A percentile compares a stretch with the other conserved stretches of the same genome.
Conservation (phyloP, 2,329 filamentous ascomycete species). For the Magnaporthiopsis poae region DNA sequence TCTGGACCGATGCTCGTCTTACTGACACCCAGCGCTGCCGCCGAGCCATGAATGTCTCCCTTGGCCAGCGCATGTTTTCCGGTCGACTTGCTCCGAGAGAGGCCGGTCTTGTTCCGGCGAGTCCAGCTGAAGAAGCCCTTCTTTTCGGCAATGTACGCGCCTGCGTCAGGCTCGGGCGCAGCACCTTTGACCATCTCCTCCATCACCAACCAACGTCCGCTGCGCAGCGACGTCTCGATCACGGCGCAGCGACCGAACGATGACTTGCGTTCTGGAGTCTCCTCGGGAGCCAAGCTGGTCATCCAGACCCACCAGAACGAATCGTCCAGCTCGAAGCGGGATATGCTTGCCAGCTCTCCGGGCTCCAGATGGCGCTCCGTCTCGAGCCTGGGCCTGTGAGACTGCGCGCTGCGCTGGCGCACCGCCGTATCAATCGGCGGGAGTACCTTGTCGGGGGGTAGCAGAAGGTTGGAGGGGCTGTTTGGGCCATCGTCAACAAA, state of each 20-base stretch:
- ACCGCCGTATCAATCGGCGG: slow-evolving; percentile 68
- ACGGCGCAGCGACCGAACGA: slow-evolving; percentile 90
- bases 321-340: slow-evolving; percentile 75
- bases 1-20: slow-evolving; percentile 81
- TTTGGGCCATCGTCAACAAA: slow-evolving; percentile 70
- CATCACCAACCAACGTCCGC: slow-evolving; percentile 83
- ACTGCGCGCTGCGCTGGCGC: slow-evolving; percentile 77
- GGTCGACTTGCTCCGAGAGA: slow-evolving; percentile 60
- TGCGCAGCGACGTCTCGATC: slow-evolving; percentile 73
- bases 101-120: slow-evolving; percentile 48
- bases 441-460: slow-evolving; percentile 86
- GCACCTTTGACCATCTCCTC: slow-evolving; percentile 95
- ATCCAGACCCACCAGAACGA: slow-evolving; percentile 99
- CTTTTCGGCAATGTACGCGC: slow-evolving; percentile 89
- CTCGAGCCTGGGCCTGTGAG: slow-evolving; percentile 64
- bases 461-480: slow-evolving; percentile 55
- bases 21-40: slow-evolving; percentile 41
- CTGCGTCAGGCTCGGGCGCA: slow-evolving; percentile 70
- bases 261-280: slow-evolving; percentile 74
- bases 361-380: slow-evolving; percentile 64
- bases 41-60: slow-evolving; percentile 27
- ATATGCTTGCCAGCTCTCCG: slow-evolving; percentile 89
- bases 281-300: slow-evolving; percentile 84
- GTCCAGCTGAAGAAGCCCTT: slow-evolving; percentile 89
- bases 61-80: slow-evolving; percentile 49